Conservation (phyloP, 352 stramenopile species). For the Phytophthora sp. region DNA sequence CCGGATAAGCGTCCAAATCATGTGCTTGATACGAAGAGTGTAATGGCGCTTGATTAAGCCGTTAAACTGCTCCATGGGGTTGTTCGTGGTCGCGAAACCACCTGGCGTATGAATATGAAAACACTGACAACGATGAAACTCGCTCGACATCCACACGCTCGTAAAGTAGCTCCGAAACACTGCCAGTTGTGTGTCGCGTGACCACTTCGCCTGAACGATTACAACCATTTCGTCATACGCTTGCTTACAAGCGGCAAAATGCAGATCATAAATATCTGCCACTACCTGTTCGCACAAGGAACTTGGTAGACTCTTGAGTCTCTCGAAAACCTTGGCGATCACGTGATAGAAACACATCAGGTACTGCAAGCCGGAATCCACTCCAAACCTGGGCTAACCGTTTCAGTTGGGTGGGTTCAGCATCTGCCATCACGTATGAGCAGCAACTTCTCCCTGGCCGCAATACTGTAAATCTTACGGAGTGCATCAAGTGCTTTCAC, state of each 20-base stretch:
- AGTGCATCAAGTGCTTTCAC: no score
- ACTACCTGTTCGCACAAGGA: no score
- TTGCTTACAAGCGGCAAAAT: background rate
- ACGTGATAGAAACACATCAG: no score
- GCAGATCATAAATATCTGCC: background rate
- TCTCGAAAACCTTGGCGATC: no score
- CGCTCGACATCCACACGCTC: background rate
- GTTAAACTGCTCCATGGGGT: slow-evolving; percentile 21
- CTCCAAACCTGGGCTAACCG: background rate
- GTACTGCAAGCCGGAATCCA: background rate
- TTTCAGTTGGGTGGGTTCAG: background rate
- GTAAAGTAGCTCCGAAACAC: background rate
- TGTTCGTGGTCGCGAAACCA: background rate
- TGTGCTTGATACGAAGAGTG: slow-evolving; percentile 14
- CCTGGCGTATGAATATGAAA: background rate
- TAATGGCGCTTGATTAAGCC: slow-evolving; percentile 29
- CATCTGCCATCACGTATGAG: background rate
- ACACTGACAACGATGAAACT: background rate
- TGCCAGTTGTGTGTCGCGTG: background rate
- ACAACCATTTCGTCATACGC: background rate
- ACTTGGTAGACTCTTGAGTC: no score
- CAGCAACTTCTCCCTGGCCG: background rate
- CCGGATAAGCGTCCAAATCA: background rate
- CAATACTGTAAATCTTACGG: no score
- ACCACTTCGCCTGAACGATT: background rate